Conservation (phyloP, 257 asterid genomes). For the Rehmannia glutinosa region DNA sequence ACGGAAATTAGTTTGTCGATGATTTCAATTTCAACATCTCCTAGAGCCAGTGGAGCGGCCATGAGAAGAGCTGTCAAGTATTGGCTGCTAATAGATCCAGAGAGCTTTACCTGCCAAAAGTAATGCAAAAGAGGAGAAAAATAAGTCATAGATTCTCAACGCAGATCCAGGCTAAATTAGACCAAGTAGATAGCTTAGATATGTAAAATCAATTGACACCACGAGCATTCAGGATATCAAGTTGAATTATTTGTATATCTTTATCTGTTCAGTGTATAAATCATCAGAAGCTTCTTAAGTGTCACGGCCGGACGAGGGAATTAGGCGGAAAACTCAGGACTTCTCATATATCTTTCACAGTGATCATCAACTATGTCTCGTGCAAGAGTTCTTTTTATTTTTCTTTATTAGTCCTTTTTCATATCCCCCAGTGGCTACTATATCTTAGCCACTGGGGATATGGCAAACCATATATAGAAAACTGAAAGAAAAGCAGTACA, state of each 20-base stretch:
- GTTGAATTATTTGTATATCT: neutral
- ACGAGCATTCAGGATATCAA: too few species aligned
- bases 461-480: neutral
- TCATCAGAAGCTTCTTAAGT: neutral
- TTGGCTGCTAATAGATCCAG: constrained; percentile 96
- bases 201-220: neutral
- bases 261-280: neutral
- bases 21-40: constrained; percentile 92
- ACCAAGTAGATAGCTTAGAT: too few species aligned
- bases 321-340: neutral
- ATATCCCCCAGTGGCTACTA: too few species aligned
- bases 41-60: constrained; percentile 92
- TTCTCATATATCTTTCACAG: neutral
- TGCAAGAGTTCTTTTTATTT: neutral
- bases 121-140: neutral
- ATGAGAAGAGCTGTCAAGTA: constrained; percentile 94
- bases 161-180: too few species aligned
- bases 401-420: too few species aligned
- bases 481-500: neutral
- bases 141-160: constrained; percentile 5
- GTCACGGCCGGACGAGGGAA: neutral
- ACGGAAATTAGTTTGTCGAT: constrained; percentile 89
- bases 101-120: constrained; percentile 81
- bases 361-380: neutral
- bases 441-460: too few species aligned